Base-by-base conservation (phyloP, 352 stramenopile species). In the Phytophthora sojae region DNA sequence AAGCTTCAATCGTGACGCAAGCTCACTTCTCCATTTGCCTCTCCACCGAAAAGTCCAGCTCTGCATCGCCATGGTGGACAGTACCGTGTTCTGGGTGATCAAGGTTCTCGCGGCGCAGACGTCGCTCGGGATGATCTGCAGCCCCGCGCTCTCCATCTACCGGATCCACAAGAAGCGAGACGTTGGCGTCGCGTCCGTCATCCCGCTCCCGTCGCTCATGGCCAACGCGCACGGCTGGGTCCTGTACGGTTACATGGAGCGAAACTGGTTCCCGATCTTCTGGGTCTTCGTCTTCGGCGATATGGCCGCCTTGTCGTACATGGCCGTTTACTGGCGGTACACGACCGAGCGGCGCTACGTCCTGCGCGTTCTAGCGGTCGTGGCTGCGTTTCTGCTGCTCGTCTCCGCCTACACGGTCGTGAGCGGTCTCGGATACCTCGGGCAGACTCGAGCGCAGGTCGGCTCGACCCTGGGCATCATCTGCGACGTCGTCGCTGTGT, bases 301-400 rank as follows among this genome's bases (percentile, higher is more conserved):
- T 39, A 19, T 83, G n/a, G 73, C 50, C 4, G 71, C 64, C 4
- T 47, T 72, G 23, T 49, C 73, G 11, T 91, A 77, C 71, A 49
- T 89, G 17, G 52, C 64, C 0, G 69, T 89, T 15, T 90, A 86
- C 64, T 89, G 81, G 37, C 52, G 60, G 25, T 81, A 78, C 69
- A 75, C 76, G 3, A 75, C 57, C 7, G 57, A 76, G 12, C 61
- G 61, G 4, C 61, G n/a, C 32, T 79, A 80, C 54, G 65, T 75
- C 0, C 50, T 30, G 25, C 65, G 57, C 2, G 54, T 84, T 4
- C 66, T 83, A 57, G 17, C 57, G 5, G 21, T 57, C 2, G 61
- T 71, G n/a, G 17, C 42, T 44, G 39, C 47, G 4, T 64, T 61
- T 42, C 57, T 83, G 42, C 35, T 79, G 14, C n/a, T 72, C 14